Conservation (phyloP, 306 rosid species). For the Corylus avellana region DNA sequence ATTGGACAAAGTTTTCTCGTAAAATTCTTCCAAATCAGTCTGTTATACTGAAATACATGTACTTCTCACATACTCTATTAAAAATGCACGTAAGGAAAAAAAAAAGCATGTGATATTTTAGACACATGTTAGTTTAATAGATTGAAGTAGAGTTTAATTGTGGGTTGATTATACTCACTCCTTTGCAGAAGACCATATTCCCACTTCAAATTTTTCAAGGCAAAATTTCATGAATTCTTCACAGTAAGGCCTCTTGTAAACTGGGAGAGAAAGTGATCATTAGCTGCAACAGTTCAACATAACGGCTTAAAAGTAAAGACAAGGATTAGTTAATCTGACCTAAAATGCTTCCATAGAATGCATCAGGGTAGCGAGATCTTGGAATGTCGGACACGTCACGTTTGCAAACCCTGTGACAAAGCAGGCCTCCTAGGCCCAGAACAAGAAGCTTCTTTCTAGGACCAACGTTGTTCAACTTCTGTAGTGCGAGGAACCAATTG, state of each 20-base stretch:
- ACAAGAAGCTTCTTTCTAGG: constrained; percentile 29
- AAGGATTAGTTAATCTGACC: not conserved
- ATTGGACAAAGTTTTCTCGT: too few species aligned
- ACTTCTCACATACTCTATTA: too few species aligned
- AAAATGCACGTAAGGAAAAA: too few species aligned
- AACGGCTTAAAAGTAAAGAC: too few species aligned
- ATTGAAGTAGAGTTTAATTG: too few species aligned
- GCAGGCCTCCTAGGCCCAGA: constrained; percentile 21
- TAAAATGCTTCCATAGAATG: not conserved
- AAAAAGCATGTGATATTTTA: too few species aligned
- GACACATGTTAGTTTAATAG: too few species aligned
- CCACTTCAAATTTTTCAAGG: constrained; percentile 44
- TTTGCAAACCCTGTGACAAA: not conserved
- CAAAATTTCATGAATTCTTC: constrained; percentile 43
- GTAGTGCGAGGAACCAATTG: too few species aligned
- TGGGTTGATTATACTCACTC: constrained; percentile 16
- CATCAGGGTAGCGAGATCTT: not conserved
- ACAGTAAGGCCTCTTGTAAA: constrained; percentile 40
- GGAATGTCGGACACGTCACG: not conserved
- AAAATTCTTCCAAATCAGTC: too few species aligned
- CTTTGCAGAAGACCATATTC: constrained; percentile 47
- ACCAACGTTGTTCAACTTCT: constrained; percentile 7
- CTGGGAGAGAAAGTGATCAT: not conserved
- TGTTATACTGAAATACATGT: too few species aligned
- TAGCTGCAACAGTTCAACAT: too few species aligned